Percentiles rank a stretch among this genome's conserved stretches.
Evolutionary conservation across 306 rosid species (phyloP).

Genomic region (Prunus mira): DNA sequence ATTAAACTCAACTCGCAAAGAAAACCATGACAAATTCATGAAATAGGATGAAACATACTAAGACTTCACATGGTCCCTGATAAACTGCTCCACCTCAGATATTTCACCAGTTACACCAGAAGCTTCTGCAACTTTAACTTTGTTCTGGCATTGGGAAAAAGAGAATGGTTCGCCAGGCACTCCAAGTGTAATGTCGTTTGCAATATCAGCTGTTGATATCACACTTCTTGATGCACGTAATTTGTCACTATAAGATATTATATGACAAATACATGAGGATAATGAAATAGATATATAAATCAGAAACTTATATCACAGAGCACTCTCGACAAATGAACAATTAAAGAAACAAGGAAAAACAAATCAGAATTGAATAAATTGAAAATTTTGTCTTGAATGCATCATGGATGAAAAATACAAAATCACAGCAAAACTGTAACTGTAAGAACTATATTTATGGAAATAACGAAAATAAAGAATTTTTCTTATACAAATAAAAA

Average conservation of each 20-base stretch:
- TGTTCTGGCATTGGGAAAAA: slow-evolving; percentile 76
- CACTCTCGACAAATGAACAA: background rate
- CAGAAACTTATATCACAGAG: background rate
- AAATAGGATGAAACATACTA: slow-evolving; percentile 10
- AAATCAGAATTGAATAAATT: no score
- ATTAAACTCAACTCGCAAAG: background rate
- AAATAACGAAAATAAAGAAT: background rate
- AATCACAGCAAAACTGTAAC: no score
- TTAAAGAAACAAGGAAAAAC: no score
- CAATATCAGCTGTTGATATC: slow-evolving; percentile 71
- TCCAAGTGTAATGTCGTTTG: slow-evolving; percentile 75
- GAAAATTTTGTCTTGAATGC: no score
- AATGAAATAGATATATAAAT: background rate
- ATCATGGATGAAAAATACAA: no score
- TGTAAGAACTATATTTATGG: background rate
- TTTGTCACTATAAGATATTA: slow-evolving; percentile 61
- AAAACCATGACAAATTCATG: background rate
- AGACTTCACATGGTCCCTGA: slow-evolving; percentile 60
- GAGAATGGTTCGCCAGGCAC: slow-evolving; percentile 63
- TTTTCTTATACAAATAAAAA: background rate
- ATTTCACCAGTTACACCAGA: slow-evolving; percentile 73
- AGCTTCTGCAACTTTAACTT: slow-evolving; percentile 72
- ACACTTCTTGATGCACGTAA: slow-evolving; percentile 79
- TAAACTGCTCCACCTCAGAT: slow-evolving; percentile 66
- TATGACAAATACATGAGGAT: background rate